phyloP scores from a whole-genome alignment of 768 basidiomycete species.

The Coprinopsis strossmayeri region DNA sequence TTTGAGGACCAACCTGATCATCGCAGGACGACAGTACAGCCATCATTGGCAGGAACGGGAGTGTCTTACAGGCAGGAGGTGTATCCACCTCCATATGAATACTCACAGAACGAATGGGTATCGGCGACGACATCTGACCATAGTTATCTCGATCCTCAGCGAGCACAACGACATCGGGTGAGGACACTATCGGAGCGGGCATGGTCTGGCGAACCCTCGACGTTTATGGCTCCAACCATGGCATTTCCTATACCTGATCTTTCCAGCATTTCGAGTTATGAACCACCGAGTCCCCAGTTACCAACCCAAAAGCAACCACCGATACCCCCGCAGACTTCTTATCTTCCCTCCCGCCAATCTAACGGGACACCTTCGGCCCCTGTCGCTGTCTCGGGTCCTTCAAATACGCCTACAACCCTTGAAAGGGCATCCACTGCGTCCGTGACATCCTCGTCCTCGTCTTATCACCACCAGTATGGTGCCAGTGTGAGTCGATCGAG shows the following conservation, averaged over 20 bases:
- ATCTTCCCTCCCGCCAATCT: not conserved
- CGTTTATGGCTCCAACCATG: not conserved
- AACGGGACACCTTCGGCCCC: not conserved
- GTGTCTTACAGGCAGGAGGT: not conserved
- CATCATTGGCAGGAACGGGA: not conserved
- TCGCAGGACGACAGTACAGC: not conserved
- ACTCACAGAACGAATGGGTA: not conserved
- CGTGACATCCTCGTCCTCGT: not conserved
- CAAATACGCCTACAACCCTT: not conserved
- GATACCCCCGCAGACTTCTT: not conserved
- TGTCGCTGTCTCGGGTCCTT: not conserved
- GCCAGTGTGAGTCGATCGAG: not conserved
- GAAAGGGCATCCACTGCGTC: not conserved
- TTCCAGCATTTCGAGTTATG: not conserved
- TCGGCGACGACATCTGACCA: too few relatives aligned
- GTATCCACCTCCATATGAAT: not conserved
- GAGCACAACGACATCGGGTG: not conserved
- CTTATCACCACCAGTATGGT: not conserved
- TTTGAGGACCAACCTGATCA: not conserved
- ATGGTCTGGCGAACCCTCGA: not conserved
- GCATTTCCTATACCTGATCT: not conserved
- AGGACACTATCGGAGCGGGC: not conserved
- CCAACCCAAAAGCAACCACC: conserved; percentile 1
- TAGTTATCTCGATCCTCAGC: too few relatives aligned
- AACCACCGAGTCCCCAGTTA: conserved; percentile 1